Evolutionary conservation across 2,329 filamentous ascomycete species (phyloP).

Genomic region (Aspergillus bombycis): DNA sequence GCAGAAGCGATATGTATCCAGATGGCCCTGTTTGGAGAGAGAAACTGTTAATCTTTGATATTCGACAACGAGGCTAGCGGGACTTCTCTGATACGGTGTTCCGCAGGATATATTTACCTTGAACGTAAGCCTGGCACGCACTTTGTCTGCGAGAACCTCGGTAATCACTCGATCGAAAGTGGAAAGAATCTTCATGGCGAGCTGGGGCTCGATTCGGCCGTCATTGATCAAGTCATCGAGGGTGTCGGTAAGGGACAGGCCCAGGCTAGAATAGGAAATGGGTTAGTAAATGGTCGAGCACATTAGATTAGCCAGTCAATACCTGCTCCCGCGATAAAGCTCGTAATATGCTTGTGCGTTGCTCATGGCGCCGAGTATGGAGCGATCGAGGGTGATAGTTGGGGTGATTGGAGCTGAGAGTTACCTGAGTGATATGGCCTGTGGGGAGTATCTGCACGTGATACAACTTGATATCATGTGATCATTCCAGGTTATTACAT

Average conservation of each 20-base stretch:
- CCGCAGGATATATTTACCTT: constrained; percentile 68
- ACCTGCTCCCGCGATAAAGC: constrained; percentile 98
- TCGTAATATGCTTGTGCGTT: constrained; percentile 72
- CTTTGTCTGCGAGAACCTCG: constrained; percentile 86
- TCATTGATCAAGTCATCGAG: constrained; percentile 96
- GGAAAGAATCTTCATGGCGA: constrained; percentile 96
- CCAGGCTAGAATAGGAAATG: constrained; percentile 67
- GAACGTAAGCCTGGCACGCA: constrained; percentile 88
- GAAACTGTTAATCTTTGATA: constrained; percentile 20
- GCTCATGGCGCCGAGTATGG: constrained; percentile 44
- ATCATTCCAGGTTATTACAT: constrained; percentile 8
- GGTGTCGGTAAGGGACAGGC: constrained; percentile 89
- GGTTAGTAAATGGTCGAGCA: constrained; percentile 11
- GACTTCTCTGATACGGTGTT: neutral
- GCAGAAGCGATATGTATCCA: constrained; percentile 98
- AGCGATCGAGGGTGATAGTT: constrained; percentile 8
- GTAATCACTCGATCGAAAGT: constrained; percentile 95
- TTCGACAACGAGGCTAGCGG: neutral
- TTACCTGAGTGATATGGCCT: constrained; percentile 3
- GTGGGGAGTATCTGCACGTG: constrained; percentile 20
- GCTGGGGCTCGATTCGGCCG: constrained; percentile 92
- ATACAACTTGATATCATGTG: constrained; percentile 3
- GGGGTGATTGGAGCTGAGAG: constrained; percentile 13
- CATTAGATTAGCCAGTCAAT: constrained; percentile 33
- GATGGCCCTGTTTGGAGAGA: constrained; percentile 69